Evolutionary conservation across 2,329 filamentous ascomycete genomes (phyloP).

Genomic region (Paecilomyces sp.): DNA sequence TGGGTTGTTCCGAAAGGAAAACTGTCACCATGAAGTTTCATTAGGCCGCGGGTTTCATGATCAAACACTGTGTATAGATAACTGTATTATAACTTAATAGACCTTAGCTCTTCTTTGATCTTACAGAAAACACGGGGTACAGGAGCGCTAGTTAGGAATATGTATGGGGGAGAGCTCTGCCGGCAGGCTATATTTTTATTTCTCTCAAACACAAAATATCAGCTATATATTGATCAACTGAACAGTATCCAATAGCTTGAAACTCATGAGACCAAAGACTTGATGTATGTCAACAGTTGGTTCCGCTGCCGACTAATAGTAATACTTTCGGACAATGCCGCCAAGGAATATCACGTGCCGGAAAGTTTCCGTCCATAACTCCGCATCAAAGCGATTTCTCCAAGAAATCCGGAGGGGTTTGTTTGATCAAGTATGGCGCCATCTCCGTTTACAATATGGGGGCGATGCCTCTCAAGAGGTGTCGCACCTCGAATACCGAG

Average conservation of each 20-base stretch:
- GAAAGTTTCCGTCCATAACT: slow-evolving; percentile 1
- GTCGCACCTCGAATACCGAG: slow-evolving; percentile 8
- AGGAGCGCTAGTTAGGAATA: too few relatives aligned
- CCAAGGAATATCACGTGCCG: slow-evolving; percentile 14
- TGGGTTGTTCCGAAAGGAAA: background rate
- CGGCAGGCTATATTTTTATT: too few relatives aligned
- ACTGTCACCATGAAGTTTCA: background rate
- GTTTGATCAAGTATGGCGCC: slow-evolving; percentile 20
- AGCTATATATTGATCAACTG: background rate
- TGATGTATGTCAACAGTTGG: background rate
- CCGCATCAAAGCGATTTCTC: background rate
- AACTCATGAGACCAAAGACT: background rate
- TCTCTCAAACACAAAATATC: too few relatives aligned
- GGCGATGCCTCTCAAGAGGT: slow-evolving; percentile 12
- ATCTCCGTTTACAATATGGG: slow-evolving; percentile 17
- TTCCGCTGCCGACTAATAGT: background rate
- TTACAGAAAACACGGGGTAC: too few relatives aligned
- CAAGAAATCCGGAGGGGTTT: background rate
- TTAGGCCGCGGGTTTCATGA: background rate
- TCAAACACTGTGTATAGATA: background rate
- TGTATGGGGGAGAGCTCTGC: too few relatives aligned
- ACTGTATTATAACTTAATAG: background rate
- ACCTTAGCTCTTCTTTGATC: background rate
- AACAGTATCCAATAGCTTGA: background rate
- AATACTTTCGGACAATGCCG: background rate